Conservation (phyloP, 306 rosid genomes). For the Mimosa bimucronata region DNA sequence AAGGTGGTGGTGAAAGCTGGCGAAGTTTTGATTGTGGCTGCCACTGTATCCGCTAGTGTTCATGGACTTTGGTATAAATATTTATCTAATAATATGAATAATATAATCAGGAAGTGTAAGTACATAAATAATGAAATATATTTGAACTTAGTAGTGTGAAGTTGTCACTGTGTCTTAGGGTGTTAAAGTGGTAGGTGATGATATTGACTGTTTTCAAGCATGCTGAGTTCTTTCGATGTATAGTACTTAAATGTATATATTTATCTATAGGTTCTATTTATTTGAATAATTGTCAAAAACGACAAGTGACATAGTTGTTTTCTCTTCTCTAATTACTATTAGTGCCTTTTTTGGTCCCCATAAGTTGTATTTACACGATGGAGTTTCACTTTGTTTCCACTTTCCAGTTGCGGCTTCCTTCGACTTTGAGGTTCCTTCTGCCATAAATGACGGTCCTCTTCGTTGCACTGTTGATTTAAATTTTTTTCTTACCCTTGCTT, state of each 20-base stretch:
- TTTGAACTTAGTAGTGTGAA: constrained; percentile 48
- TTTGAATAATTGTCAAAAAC: too few species aligned
- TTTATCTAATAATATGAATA: constrained; percentile 46
- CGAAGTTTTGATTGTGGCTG: constrained; percentile 74
- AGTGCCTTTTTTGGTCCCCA: too few species aligned
- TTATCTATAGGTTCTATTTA: neutral
- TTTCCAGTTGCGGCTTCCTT: too few species aligned
- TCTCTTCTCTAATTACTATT: too few species aligned
- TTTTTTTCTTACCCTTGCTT: too few species aligned
- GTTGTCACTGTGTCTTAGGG: constrained; percentile 41
- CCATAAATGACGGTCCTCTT: too few species aligned
- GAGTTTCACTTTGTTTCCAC: too few species aligned
- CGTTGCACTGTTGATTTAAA: too few species aligned
- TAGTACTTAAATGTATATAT: constrained; percentile 3
- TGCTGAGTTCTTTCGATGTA: constrained; percentile 44
- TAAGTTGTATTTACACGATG: too few species aligned
- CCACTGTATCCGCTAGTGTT: constrained; percentile 72
- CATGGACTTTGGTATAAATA: constrained; percentile 79
- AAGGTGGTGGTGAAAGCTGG: constrained; percentile 75
- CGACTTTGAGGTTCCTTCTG: too few species aligned
- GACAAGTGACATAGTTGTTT: too few species aligned
- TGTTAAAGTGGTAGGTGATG: constrained; percentile 27
- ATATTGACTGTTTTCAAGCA: constrained; percentile 25
- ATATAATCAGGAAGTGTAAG: constrained; percentile 14
- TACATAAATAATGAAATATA: constrained; percentile 25